Percentiles rank a stretch among this genome's conserved stretches.
Conservation (phyloP, 345 rosid species). For the Hibiscus syriacus region DNA sequence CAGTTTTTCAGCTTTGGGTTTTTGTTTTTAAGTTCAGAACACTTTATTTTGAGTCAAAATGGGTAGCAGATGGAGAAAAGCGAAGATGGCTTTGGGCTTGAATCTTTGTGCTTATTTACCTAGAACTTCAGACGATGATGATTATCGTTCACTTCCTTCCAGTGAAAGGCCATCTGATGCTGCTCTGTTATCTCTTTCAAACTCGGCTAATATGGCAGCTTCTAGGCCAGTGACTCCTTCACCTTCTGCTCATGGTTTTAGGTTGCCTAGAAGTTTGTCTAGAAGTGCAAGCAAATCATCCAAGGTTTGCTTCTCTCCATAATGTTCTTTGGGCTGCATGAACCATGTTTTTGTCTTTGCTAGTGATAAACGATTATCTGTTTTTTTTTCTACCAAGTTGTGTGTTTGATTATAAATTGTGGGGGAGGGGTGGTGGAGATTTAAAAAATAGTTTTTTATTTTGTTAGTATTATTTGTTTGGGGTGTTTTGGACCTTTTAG, state of each 20-base stretch:
- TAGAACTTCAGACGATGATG: constrained; percentile 46
- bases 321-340: neutral
- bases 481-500: constrained; percentile 6
- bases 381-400: neutral
- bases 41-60: constrained; percentile 22
- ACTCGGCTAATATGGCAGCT: constrained; percentile 27
- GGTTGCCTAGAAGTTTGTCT: constrained; percentile 53
- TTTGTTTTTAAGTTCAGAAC: constrained; percentile 9
- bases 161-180: constrained; percentile 69
- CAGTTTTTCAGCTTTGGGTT: constrained; percentile 10
- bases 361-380: neutral
- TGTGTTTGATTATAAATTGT: neutral
- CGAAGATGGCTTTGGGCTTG: constrained; percentile 69
- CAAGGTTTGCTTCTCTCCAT: constrained; percentile 46
- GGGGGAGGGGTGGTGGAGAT: neutral
- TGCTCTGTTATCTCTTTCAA: constrained; percentile 70
- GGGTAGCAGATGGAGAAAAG: constrained; percentile 88
- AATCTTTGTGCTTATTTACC: constrained; percentile 73
- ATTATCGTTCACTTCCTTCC: constrained; percentile 33
- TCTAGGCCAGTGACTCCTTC: constrained; percentile 71
- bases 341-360: neutral
- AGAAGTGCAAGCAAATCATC: constrained; percentile 85
- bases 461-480: neutral
- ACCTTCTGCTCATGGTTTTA: constrained; percentile 68
- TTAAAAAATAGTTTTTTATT: neutral